phyloP scores from a whole-genome alignment of 306 rosid genomes.

The Lathyrus oleraceus region DNA sequence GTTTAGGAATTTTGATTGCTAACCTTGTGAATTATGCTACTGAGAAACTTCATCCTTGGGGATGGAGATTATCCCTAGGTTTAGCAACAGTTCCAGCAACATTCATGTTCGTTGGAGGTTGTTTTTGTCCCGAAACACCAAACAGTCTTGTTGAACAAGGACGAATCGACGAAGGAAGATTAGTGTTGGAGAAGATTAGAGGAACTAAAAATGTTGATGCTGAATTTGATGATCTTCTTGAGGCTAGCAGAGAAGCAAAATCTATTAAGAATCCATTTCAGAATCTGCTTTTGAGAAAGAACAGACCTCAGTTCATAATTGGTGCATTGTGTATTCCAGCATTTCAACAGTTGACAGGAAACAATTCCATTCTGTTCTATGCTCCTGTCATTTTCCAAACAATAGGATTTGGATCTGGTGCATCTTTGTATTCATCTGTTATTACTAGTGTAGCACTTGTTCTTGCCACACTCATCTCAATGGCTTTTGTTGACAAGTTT shows the following conservation, averaged over 20 bases:
- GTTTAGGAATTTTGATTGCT: conserved; percentile 52
- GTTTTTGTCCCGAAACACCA: conserved; percentile 79
- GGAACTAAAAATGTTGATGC: conserved; percentile 77
- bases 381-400: conserved; percentile 90
- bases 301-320: conserved; percentile 77
- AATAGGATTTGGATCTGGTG: conserved; percentile 56
- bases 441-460: conserved; percentile 71
- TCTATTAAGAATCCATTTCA: conserved; percentile 60
- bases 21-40: conserved; percentile 70
- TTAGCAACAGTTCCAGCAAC: conserved; percentile 74
- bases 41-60: conserved; percentile 59
- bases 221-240: conserved; percentile 70
- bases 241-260: conserved; percentile 56
- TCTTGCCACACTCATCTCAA: conserved; percentile 65
- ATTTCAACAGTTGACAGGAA: conserved; percentile 57
- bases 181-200: conserved; percentile 53
- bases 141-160: conserved; percentile 88
- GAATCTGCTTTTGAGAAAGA: conserved; percentile 55
- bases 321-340: conserved; percentile 88
- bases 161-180: conserved; percentile 57
- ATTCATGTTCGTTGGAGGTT: conserved; percentile 72
- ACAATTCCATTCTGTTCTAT: conserved; percentile 71
- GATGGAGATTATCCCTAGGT: conserved; percentile 86
- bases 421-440: conserved; percentile 64
- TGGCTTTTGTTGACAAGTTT: conserved; percentile 64